Base-by-base conservation (phyloP, 1,139 yeast species). In the Candida gigantensis region DNA sequence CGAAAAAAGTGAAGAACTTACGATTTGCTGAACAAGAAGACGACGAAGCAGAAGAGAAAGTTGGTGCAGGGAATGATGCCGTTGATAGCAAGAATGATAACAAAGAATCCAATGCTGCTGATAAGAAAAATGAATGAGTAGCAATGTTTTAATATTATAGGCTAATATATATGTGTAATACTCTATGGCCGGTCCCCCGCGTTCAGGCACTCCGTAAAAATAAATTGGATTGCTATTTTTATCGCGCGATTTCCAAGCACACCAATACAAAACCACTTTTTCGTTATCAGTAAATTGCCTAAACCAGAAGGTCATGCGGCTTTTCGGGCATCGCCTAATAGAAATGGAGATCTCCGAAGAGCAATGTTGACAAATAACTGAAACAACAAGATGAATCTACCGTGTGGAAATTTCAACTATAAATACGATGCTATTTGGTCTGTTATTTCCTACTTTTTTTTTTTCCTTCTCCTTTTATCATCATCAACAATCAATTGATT, bases 11-110 rank as follows among this genome's bases (percentile, higher is more conserved):
- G 38, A 69, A 68, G 52, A 62, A 61, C 38, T 60, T 71, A 32
- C 47, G 76, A 37, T 71, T 71, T 50, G 72, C 65, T 7, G 74
- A 68, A 18, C 39, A 28, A 4, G 39, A 37, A 15, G 20, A 6
- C 3, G 36, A 41, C n/a, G n/a, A n/a, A n/a, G n/a, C n/a, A n/a
- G n/a, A n/a, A n/a, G n/a, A n/a, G n/a, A n/a, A n/a, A n/a, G n/a
- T n/a, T n/a, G n/a, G n/a, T n/a, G n/a, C n/a, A n/a, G n/a, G n/a
- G n/a, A n/a, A n/a, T n/a, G n/a, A n/a, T n/a, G n/a, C n/a, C n/a
- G n/a, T n/a, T n/a, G n/a, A n/a, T n/a, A n/a, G n/a, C n/a, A n/a
- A n/a, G n/a, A n/a, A n/a, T 15, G 40, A 42, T 7, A 34, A 45
- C n/a, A 50, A 41, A 8, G 44, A 35, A n/a, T 49, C 40, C 3